A percentile compares a stretch with the other conserved stretches of the same genome.
These are phyloP conservation scores for Pilobolus umbonatus DNA, from an alignment of 192 early-diverging fungal genomes.

Conservation along the genomic window DNA sequence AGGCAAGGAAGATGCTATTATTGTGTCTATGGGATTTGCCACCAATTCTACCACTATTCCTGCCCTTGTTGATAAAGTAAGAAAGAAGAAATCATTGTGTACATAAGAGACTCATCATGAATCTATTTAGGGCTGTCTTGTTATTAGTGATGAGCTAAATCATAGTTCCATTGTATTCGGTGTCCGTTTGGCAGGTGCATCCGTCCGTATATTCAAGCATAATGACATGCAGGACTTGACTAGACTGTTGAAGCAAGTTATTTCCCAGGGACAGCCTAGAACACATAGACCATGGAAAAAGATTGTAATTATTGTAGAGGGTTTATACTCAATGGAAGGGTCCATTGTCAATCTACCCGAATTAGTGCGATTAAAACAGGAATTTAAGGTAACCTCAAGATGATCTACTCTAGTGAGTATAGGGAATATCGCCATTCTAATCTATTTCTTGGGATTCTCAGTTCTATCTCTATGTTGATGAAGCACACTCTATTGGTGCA, in stretches of 20 bases:
- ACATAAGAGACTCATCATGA: not conserved
- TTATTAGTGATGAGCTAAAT: conserved; percentile 87
- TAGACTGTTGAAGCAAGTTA: conserved; percentile 66
- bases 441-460: not conserved
- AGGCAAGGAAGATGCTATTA: conserved; percentile 75
- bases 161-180: conserved; percentile 85
- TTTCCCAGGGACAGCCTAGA: conserved; percentile 84
- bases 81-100: not conserved
- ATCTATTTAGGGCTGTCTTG: conserved; percentile 61
- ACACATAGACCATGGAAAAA: conserved; percentile 95
- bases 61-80: conserved; percentile 58
- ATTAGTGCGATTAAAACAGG: conserved; percentile 70
- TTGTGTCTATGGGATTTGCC: conserved; percentile 87
- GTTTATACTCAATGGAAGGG: conserved; percentile 92
- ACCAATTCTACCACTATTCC: conserved; percentile 88
- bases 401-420: not conserved
- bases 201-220: conserved; percentile 83
- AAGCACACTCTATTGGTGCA: conserved; percentile 89
- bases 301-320: conserved; percentile 88
- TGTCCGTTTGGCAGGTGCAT: conserved; percentile 75
- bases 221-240: conserved; percentile 74
- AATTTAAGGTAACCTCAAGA: conserved; percentile 54
- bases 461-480: conserved; percentile 89
- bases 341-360: conserved; percentile 74
- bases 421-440: not conserved